Evolutionary conservation across 306 rosid species (phyloP).

Genomic region (Vigna trinervia): DNA sequence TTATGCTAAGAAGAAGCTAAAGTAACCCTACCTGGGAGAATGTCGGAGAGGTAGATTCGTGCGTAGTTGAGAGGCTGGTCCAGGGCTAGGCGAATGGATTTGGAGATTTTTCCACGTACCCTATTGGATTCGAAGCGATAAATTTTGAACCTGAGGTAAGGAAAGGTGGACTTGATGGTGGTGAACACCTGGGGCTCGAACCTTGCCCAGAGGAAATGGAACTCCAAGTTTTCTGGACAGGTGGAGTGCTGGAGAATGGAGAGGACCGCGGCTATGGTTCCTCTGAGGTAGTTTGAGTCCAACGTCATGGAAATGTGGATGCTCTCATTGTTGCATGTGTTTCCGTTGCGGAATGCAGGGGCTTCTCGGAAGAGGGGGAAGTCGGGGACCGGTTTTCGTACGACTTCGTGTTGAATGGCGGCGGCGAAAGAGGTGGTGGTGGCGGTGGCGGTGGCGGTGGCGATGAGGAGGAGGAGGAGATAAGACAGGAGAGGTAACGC

Average conservation of each 20-base stretch:
- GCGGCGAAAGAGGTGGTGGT: not conserved
- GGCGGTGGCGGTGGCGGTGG: not conserved
- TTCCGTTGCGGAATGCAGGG: slow-evolving; percentile 70
- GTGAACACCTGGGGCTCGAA: slow-evolving; percentile 63
- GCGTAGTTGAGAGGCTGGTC: slow-evolving; percentile 93
- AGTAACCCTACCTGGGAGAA: slow-evolving; percentile 47
- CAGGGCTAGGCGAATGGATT: slow-evolving; percentile 77
- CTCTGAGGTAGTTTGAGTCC: slow-evolving; percentile 84
- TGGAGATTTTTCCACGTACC: slow-evolving; percentile 79
- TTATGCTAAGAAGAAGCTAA: too few relatives aligned
- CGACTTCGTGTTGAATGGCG: slow-evolving; percentile 55
- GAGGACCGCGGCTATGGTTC: slow-evolving; percentile 82
- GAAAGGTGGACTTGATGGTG: slow-evolving; percentile 79
- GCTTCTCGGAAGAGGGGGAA: slow-evolving; percentile 74
- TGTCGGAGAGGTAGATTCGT: slow-evolving; percentile 72
- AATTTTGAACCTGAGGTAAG: slow-evolving; percentile 69
- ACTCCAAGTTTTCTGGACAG: slow-evolving; percentile 77
- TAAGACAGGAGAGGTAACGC: slow-evolving; percentile 71
- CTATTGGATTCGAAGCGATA: slow-evolving; percentile 69
- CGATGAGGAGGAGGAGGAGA: not conserved
- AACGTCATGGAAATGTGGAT: slow-evolving; percentile 85
- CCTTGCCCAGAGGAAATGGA: slow-evolving; percentile 79
- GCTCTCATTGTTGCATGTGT: slow-evolving; percentile 54
- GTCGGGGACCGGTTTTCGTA: slow-evolving; percentile 54
- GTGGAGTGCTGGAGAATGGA: slow-evolving; percentile 78